Evolutionary conservation across 1,284 basidiomycete species (phyloP).

Genomic region (Leucoagaricus sp.): DNA sequence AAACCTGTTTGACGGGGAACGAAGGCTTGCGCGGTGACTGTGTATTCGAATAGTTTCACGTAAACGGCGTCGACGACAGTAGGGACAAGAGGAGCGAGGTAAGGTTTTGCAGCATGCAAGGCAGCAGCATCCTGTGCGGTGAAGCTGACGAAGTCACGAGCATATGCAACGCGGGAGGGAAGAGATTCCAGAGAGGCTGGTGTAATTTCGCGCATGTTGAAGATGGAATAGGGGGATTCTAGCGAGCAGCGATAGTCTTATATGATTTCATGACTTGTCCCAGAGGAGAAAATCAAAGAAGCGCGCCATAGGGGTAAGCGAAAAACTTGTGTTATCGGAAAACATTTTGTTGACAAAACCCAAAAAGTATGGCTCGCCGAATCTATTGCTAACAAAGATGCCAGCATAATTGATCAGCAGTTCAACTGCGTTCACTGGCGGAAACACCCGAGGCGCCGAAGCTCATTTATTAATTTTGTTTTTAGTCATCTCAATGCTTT

Average conservation of each 20-base stretch:
- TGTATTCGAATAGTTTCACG: slow-evolving; percentile 47
- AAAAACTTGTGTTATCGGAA: too few species aligned
- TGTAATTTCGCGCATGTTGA: slow-evolving; percentile 26
- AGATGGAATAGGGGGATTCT: background rate
- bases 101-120: slow-evolving; percentile 40
- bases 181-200: slow-evolving; percentile 31
- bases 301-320: background rate
- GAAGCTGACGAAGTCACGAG: slow-evolving; percentile 48
- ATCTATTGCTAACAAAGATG: too few species aligned
- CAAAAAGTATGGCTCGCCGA: too few species aligned
- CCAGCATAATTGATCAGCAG: too few species aligned
- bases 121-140: slow-evolving; percentile 41
- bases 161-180: slow-evolving; percentile 33
- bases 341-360: too few species aligned
- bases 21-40: slow-evolving; percentile 47
- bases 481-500: too few species aligned
- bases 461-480: too few species aligned
- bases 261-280: background rate
- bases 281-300: background rate
- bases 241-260: background rate
- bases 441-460: too few species aligned
- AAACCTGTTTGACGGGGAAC: slow-evolving; percentile 31
- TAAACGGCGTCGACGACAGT: slow-evolving; percentile 46
- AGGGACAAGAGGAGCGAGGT: slow-evolving; percentile 45
- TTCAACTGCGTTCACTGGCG: too few species aligned